Evolutionary conservation across 768 basidiomycete species (phyloP).

Genomic region (Mycena leptocephala): DNA sequence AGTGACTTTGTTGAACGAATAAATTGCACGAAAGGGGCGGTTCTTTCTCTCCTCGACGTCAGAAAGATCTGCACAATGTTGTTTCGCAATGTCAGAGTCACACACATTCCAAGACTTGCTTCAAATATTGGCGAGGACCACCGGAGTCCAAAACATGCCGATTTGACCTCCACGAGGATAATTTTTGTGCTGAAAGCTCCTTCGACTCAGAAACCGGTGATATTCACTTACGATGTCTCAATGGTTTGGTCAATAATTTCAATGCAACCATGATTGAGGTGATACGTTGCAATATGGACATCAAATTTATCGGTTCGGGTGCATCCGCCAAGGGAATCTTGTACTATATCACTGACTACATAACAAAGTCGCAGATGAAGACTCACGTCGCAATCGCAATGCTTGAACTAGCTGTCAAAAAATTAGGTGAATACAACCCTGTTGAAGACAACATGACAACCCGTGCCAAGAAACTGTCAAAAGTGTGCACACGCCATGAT

Average conservation of each 20-base stretch:
- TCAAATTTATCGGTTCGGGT: constrained; percentile 39
- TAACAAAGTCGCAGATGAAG: constrained; percentile 49
- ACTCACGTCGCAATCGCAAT: constrained; percentile 37
- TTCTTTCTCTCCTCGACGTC: neutral
- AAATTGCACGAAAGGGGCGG: too few relatives aligned
- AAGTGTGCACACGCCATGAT: constrained; percentile 43
- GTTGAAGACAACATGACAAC: neutral
- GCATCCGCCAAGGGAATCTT: constrained; percentile 48
- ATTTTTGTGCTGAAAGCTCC: constrained; percentile 6
- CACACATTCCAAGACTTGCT: constrained; percentile 43
- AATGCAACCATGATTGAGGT: constrained; percentile 30
- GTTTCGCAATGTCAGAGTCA: constrained; percentile 40
- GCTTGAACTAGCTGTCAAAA: constrained; percentile 31
- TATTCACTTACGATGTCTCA: constrained; percentile 39
- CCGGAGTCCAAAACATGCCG: constrained; percentile 36
- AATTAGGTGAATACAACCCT: constrained; percentile 30
- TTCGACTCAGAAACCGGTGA: constrained; percentile 41
- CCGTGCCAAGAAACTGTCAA: constrained; percentile 38
- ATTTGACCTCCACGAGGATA: constrained; percentile 41
- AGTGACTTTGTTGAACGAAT: too few relatives aligned
- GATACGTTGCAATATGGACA: neutral
- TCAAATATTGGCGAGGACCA: constrained; percentile 40
- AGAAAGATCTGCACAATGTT: constrained; percentile 28
- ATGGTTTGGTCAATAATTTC: constrained; percentile 36
- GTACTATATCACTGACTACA: constrained; percentile 56